Conservation (phyloP, 176 grass and related monocot genomes). For the Raddia guianensis region DNA sequence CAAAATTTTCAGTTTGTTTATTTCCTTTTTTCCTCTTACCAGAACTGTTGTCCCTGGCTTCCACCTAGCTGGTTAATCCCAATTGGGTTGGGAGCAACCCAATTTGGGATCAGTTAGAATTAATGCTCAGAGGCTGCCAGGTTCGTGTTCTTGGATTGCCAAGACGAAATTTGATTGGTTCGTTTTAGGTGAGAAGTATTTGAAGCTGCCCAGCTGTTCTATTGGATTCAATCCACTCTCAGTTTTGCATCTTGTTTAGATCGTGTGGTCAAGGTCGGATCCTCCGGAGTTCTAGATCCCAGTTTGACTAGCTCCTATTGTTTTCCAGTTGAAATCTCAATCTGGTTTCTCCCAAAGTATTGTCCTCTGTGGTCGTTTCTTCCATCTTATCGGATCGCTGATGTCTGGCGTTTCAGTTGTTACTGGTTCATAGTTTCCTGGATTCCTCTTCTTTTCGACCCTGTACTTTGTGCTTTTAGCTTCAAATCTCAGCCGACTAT, state of each 20-base stretch:
- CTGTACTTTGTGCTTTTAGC: slow-evolving; percentile 26
- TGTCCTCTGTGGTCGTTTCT: slow-evolving; percentile 17
- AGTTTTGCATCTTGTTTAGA: too few relatives aligned
- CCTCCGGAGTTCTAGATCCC: slow-evolving; percentile 24
- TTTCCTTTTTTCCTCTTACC: slow-evolving; percentile 44
- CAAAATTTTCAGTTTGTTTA: slow-evolving; percentile 17
- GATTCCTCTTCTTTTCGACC: slow-evolving; percentile 31
- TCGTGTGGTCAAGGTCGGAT: slow-evolving; percentile 40
- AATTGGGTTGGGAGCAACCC: slow-evolving; percentile 55
- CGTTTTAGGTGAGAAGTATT: slow-evolving; percentile 45
- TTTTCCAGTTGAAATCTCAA: slow-evolving; percentile 45
- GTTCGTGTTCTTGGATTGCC: slow-evolving; percentile 50
- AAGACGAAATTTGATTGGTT: slow-evolving; percentile 31
- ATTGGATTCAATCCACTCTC: slow-evolving; percentile 35
- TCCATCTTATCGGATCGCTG: slow-evolving; percentile 38
- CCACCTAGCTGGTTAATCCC: slow-evolving; percentile 51
- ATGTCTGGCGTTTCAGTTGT: slow-evolving; percentile 32
- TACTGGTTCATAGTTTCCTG: slow-evolving; percentile 5
- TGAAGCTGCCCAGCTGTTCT: slow-evolving; percentile 24
- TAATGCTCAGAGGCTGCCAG: slow-evolving; percentile 33
- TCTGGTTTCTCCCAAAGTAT: slow-evolving; percentile 13
- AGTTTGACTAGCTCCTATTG: slow-evolving; percentile 39
- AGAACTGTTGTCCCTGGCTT: slow-evolving; percentile 51
- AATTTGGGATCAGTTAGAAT: slow-evolving; percentile 56
- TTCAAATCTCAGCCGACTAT: slow-evolving; percentile 36